Conservation (phyloP, 2,329 filamentous ascomycete genomes). For the Cercospora sp. region DNA sequence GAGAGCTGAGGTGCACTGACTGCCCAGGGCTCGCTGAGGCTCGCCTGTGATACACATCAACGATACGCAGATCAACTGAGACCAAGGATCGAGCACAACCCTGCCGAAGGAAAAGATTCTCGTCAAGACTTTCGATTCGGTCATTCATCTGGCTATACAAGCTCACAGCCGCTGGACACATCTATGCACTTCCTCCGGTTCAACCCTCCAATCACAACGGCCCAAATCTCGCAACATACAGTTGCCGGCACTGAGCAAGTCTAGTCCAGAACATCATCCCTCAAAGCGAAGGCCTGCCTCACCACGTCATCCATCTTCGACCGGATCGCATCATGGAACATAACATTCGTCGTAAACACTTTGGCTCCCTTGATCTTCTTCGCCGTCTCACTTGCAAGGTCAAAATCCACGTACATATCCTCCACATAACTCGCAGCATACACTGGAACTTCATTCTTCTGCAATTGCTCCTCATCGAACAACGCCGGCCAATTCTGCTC, state of each 20-base stretch:
- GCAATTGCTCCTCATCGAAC: constrained; percentile 73
- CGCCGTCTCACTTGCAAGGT: constrained; percentile 71
- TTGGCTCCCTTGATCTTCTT: constrained; percentile 72
- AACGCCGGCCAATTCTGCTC: constrained; percentile 70
- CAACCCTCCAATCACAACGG: neutral
- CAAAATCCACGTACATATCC: constrained; percentile 89
- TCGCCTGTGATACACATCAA: neutral
- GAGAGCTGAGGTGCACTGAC: neutral
- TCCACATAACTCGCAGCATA: constrained; percentile 82
- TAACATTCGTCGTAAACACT: constrained; percentile 78
- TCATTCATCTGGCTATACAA: neutral
- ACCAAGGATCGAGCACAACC: neutral
- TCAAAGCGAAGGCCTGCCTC: constrained; percentile 70
- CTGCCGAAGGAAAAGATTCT: neutral
- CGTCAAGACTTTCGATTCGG: neutral
- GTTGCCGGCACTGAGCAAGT: neutral
- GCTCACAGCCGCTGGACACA: neutral
- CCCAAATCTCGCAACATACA: neutral
- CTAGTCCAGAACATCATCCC: constrained; percentile 66
- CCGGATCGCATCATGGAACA: constrained; percentile 84
- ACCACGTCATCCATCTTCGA: constrained; percentile 74
- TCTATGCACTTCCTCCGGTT: neutral
- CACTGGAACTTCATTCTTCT: constrained; percentile 76
- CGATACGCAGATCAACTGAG: neutral
- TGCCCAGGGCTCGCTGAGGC: neutral